These are phyloP conservation scores for Breynia disticha DNA, from an alignment of 441 rosid genomes.

Conservation along the genomic window DNA sequence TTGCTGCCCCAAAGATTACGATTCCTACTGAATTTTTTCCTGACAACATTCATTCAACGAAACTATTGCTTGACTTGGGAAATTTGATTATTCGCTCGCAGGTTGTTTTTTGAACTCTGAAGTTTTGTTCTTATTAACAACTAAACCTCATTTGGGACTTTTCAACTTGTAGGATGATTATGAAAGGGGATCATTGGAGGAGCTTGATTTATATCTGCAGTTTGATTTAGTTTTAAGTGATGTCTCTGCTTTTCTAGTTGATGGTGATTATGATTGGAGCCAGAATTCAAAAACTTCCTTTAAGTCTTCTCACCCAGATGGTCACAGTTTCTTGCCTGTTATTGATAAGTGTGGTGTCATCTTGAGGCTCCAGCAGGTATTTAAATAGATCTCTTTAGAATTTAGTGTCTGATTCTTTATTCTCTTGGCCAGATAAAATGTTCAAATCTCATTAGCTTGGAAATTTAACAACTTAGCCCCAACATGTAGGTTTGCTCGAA, in stretches of 20 bases:
- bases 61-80: slow-evolving; percentile 95
- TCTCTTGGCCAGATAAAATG: not conserved
- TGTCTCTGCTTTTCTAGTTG: slow-evolving; percentile 89
- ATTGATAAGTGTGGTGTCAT: slow-evolving; percentile 89
- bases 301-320: slow-evolving; percentile 22
- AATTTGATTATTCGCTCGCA: slow-evolving; percentile 80
- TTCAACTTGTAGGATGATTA: slow-evolving; percentile 57
- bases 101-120: slow-evolving; percentile 33
- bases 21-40: slow-evolving; percentile 92
- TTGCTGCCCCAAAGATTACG: slow-evolving; percentile 98
- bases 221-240: slow-evolving; percentile 94
- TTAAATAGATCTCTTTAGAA: slow-evolving; percentile 11
- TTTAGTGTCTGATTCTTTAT: slow-evolving; percentile 14
- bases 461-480: no score
- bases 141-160: slow-evolving; percentile 13
- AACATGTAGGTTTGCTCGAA: no score
- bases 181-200: slow-evolving; percentile 37
- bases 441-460: no score
- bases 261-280: slow-evolving; percentile 87
- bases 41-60: slow-evolving; percentile 60
- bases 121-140: not conserved
- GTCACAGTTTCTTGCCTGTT: slow-evolving; percentile 66
- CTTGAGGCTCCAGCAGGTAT: slow-evolving; percentile 89
- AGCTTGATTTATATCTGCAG: slow-evolving; percentile 71
- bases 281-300: slow-evolving; percentile 23